These are phyloP conservation scores for Fraxinus americana DNA, from an alignment of 257 asterid species.

Conservation along the genomic window DNA sequence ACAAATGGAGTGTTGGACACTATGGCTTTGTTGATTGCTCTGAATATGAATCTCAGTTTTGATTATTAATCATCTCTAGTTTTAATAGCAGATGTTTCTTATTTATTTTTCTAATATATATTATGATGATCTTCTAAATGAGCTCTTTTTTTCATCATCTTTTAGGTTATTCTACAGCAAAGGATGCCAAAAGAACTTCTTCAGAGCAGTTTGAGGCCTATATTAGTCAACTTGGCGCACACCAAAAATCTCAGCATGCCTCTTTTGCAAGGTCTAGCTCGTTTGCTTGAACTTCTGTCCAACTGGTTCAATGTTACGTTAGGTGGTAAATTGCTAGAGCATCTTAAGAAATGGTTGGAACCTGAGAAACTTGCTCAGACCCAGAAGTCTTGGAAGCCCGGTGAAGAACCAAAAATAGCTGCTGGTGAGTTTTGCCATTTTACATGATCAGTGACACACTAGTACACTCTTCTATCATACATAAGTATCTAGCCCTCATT, in stretches of 20 bases:
- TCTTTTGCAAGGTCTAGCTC: slow-evolving; percentile 97
- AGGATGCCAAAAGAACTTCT: slow-evolving; percentile 99
- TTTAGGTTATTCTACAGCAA: slow-evolving; percentile 92
- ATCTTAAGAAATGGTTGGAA: slow-evolving; percentile 98
- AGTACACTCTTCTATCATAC: neutral
- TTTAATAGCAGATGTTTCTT: neutral
- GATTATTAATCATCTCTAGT: neutral
- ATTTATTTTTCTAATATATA: neutral
- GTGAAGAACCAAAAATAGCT: slow-evolving; percentile 99
- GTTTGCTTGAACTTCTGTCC: slow-evolving; percentile 93
- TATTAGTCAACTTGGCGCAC: slow-evolving; percentile 92
- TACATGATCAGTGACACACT: slow-evolving; percentile 22
- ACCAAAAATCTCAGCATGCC: slow-evolving; percentile 99
- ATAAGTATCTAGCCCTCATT: slow-evolving; percentile 16
- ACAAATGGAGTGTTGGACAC: slow-evolving; percentile 6
- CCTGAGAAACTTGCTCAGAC: slow-evolving; percentile 94
- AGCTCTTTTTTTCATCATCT: slow-evolving; percentile 17
- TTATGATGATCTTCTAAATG: slow-evolving; percentile 3
- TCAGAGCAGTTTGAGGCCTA: slow-evolving; percentile 98
- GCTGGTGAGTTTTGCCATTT: slow-evolving; percentile 69
- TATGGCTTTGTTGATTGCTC: slow-evolving; percentile 4
- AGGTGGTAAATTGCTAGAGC: slow-evolving; percentile 98
- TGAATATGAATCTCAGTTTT: slow-evolving; percentile 12
- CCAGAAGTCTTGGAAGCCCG: slow-evolving; percentile 99
- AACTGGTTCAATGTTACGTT: slow-evolving; percentile 98